Conservation (phyloP, 257 asterid species). For the Eucommia ulmoides region DNA sequence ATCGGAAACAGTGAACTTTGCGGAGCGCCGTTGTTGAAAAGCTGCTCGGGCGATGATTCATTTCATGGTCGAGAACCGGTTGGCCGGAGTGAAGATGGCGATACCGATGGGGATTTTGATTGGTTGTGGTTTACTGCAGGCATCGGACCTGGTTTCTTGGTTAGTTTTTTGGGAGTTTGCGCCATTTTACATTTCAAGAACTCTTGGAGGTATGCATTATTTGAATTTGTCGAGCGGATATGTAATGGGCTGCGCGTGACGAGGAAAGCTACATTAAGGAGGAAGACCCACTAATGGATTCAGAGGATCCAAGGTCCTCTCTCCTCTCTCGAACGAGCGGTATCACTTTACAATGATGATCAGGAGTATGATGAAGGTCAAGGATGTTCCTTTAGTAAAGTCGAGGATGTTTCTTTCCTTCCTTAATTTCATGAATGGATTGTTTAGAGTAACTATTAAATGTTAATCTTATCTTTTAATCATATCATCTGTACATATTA, state of each 20-base stretch:
- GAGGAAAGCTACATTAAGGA: neutral
- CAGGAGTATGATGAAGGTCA: too few species aligned
- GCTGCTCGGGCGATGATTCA: neutral
- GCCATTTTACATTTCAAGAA: neutral
- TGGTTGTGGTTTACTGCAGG: neutral
- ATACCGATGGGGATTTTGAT: neutral
- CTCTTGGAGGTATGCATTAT: neutral
- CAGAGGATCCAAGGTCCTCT: too few species aligned
- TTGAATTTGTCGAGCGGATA: neutral
- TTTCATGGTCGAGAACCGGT: too few species aligned
- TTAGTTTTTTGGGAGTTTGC: neutral
- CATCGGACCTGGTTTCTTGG: neutral
- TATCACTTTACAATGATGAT: too few species aligned
- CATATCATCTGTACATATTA: too few species aligned
- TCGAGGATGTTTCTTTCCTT: too few species aligned
- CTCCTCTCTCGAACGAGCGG: too few species aligned
- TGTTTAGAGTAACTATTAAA: too few species aligned
- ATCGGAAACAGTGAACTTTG: conserved; percentile 19
- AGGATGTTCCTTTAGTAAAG: too few species aligned
- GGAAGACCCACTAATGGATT: neutral
- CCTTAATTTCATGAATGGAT: too few species aligned
- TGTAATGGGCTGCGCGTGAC: neutral
- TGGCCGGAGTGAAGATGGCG: neutral
- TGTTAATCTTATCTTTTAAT: too few species aligned
- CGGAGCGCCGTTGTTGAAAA: conserved; percentile 10